phyloP scores from a whole-genome alignment of 208 protist species.

The Acanthamoeba sp. region DNA sequence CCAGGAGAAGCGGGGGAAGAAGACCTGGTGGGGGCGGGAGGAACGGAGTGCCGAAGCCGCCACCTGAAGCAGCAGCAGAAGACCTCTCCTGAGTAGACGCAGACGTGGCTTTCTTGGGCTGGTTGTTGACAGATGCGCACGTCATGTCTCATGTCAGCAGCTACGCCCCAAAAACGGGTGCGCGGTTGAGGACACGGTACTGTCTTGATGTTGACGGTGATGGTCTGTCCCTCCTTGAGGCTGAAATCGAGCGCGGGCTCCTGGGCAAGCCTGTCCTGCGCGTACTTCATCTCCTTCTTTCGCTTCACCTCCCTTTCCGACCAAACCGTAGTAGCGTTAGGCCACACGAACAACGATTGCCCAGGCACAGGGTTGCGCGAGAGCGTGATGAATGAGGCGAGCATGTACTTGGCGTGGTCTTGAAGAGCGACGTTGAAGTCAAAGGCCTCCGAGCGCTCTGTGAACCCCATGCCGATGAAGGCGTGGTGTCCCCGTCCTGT shows the following conservation, averaged over 20 bases:
- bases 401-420: slow-evolving; percentile 70
- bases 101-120: slow-evolving; percentile 13
- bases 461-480: slow-evolving; percentile 76
- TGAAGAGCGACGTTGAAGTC: slow-evolving; percentile 77
- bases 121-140: neutral
- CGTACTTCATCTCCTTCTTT: slow-evolving; percentile 47
- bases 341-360: too few relatives aligned
- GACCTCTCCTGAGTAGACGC: neutral
- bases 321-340: too few relatives aligned
- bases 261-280: slow-evolving; percentile 5
- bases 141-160: neutral
- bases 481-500: slow-evolving; percentile 70
- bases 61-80: neutral
- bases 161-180: neutral
- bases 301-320: slow-evolving; percentile 31
- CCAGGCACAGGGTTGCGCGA: too few relatives aligned
- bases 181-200: neutral
- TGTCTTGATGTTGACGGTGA: slow-evolving; percentile 63
- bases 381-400: neutral
- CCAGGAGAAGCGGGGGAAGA: neutral
- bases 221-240: slow-evolving; percentile 64
- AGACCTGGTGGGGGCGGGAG: slow-evolving; percentile 41
- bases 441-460: slow-evolving; percentile 70
- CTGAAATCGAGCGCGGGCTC: slow-evolving; percentile 37
- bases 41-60: neutral